These are phyloP conservation scores for Hymenoscyphus linearis DNA, from an alignment of 2,329 filamentous ascomycete genomes.

Conservation along the genomic window DNA sequence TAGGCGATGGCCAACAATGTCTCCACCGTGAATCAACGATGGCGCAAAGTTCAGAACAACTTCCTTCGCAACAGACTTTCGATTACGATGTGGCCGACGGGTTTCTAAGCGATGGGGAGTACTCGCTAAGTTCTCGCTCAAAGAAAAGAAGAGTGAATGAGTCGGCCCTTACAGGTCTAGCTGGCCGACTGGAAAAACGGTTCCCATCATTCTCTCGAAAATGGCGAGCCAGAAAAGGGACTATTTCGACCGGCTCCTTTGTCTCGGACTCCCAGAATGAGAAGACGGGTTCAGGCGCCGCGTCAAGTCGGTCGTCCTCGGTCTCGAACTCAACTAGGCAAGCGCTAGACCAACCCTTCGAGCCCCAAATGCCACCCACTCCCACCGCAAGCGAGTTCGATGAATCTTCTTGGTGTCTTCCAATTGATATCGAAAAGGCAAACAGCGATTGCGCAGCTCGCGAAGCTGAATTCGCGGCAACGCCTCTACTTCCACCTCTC, in stretches of 20 bases:
- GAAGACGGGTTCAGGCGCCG: slow-evolving; percentile 45
- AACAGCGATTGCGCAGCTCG: slow-evolving; percentile 45
- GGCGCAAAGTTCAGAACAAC: slow-evolving; percentile 30
- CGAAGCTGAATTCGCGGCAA: slow-evolving; percentile 64
- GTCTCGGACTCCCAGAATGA: slow-evolving; percentile 22
- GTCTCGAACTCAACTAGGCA: slow-evolving; percentile 56
- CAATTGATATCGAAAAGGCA: slow-evolving; percentile 48
- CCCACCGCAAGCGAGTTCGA: slow-evolving; percentile 59
- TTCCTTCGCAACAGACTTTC: slow-evolving; percentile 42
- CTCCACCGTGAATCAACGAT: slow-evolving; percentile 44
- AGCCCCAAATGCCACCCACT: slow-evolving; percentile 53
- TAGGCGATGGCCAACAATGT: slow-evolving; percentile 57
- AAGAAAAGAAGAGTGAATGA: slow-evolving; percentile 57
- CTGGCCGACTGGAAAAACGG: slow-evolving; percentile 60
- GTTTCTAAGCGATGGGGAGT: slow-evolving; percentile 61
- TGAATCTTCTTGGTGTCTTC: slow-evolving; percentile 41
- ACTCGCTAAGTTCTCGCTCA: slow-evolving; percentile 40
- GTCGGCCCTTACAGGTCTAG: slow-evolving; percentile 55
- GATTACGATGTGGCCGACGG: slow-evolving; percentile 60
- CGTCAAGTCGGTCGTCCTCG: slow-evolving; percentile 76
- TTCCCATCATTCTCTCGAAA: slow-evolving; percentile 48
- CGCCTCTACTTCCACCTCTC: slow-evolving; percentile 78
- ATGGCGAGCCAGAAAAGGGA: slow-evolving; percentile 45
- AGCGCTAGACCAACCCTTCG: slow-evolving; percentile 38
- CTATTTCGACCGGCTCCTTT: slow-evolving; percentile 25